A percentile compares a stretch with the other conserved stretches of the same genome.
Conservation (phyloP, 139 green algal genomes). For the Tetradesmus lagerheimii region DNA sequence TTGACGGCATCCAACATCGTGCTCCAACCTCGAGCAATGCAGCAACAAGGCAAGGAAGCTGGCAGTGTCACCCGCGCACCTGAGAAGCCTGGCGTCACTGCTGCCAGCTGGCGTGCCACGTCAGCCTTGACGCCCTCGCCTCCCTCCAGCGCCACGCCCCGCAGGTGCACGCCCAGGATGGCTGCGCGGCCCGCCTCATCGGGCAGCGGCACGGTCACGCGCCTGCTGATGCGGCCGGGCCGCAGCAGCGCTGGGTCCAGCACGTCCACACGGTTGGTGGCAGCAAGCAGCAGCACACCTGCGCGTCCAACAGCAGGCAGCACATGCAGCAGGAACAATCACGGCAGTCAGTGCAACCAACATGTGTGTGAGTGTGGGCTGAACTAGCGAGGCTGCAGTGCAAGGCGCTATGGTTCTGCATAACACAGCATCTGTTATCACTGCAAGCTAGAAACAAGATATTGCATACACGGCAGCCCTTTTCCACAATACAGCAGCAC, state of each 20-base stretch:
- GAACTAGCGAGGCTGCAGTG: too few species aligned
- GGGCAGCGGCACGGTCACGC: slow-evolving; percentile 84
- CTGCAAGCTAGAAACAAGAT: too few species aligned
- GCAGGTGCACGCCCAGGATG: slow-evolving; percentile 89
- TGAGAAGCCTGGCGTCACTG: slow-evolving; percentile 57
- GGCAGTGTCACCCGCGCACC: neutral
- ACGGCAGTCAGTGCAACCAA: neutral
- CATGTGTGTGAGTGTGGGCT: too few species aligned
- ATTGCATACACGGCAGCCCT: too few species aligned
- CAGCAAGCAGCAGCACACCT: slow-evolving; percentile 89
- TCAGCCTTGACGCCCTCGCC: slow-evolving; percentile 25
- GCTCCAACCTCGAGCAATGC: neutral
- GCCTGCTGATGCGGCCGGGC: slow-evolving; percentile 61
- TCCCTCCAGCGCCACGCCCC: slow-evolving; percentile 63
- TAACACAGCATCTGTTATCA: too few species aligned
- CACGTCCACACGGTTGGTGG: slow-evolving; percentile 91
- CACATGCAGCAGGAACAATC: neutral
- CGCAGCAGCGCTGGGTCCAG: slow-evolving; percentile 91
- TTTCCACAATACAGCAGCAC: too few species aligned
- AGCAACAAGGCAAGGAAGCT: neutral
- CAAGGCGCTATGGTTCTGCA: too few species aligned
- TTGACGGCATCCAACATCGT: too few species aligned
- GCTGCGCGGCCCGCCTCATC: slow-evolving; percentile 73
- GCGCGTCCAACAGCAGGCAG: slow-evolving; percentile 25
- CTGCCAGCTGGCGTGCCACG: slow-evolving; percentile 45